Evolutionary conservation across 177 flowering plant species (phyloP).

Genomic region (Tripterygium wilfordii): DNA sequence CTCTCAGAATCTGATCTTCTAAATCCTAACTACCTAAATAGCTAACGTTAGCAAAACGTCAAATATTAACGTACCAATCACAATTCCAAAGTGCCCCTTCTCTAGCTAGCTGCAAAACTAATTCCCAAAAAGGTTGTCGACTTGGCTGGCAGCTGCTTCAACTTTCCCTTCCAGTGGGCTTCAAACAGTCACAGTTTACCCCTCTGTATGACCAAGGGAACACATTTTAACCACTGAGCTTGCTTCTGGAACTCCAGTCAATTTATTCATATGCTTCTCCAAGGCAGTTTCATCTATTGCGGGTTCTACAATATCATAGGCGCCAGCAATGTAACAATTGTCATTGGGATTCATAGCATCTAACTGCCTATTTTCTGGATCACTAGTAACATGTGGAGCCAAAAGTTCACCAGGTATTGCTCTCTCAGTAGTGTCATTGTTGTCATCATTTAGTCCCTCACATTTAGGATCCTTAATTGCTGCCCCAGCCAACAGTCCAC

Average conservation of each 20-base stretch:
- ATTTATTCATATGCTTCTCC: no score
- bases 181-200: neutral
- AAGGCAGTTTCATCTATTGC: no score
- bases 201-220: constrained; percentile 1
- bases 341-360: neutral
- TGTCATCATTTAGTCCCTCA: constrained; percentile 1
- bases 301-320: no score
- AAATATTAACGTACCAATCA: no score
- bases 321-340: constrained; percentile 1
- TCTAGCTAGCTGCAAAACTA: no score
- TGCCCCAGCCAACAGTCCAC: neutral
- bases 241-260: constrained; percentile 8
- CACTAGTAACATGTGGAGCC: neutral
- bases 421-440: no score
- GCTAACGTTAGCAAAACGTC: no score
- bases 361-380: constrained; percentile 8
- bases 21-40: no score
- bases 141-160: neutral
- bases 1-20: no score
- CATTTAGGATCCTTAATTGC: constrained; percentile 2
- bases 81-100: no score
- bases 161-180: neutral
- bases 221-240: neutral
- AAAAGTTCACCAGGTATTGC: no score
- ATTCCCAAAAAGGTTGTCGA: neutral